phyloP scores from a whole-genome alignment of 352 stramenopile species.

The Phytophthora cactorum region DNA sequence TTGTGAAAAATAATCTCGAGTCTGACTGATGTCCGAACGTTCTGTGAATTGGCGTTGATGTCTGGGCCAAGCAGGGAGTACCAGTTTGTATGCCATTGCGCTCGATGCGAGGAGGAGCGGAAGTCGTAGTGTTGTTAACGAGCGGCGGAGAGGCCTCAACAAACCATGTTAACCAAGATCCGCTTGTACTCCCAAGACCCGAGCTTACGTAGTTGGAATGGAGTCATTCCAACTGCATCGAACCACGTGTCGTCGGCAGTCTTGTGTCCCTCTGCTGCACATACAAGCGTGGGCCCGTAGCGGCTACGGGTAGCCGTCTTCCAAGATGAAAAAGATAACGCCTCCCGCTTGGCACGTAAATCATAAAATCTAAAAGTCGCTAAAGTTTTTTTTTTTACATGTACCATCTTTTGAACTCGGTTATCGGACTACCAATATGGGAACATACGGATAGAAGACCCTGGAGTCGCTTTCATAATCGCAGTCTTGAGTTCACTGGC shows the following conservation, averaged over 20 bases:
- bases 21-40: constrained; percentile 22
- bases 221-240: background rate
- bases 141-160: constrained; percentile 9
- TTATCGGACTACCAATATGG: too few relatives aligned
- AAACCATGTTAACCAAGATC: constrained; percentile 1
- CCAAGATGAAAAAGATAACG: constrained; percentile 7
- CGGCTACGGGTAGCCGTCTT: constrained; percentile 2
- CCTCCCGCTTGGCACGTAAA: constrained; percentile 22
- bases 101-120: constrained; percentile 66
- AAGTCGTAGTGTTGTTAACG: constrained; percentile 42
- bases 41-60: constrained; percentile 14
- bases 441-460: too few relatives aligned
- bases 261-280: background rate
- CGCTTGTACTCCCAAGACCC: constrained; percentile 10
- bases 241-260: background rate
- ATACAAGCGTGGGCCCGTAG: background rate
- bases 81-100: constrained; percentile 79
- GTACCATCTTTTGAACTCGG: too few relatives aligned
- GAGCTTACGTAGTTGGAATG: background rate
- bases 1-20: constrained; percentile 1
- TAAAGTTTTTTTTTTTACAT: constrained; percentile 14
- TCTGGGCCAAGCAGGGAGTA: constrained; percentile 62
- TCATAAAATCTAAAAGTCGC: constrained; percentile 32
- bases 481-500: too few relatives aligned
- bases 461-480: too few relatives aligned